Evolutionary conservation across 78 protist species (phyloP).

Genomic region (Isochrysis galbana): DNA sequence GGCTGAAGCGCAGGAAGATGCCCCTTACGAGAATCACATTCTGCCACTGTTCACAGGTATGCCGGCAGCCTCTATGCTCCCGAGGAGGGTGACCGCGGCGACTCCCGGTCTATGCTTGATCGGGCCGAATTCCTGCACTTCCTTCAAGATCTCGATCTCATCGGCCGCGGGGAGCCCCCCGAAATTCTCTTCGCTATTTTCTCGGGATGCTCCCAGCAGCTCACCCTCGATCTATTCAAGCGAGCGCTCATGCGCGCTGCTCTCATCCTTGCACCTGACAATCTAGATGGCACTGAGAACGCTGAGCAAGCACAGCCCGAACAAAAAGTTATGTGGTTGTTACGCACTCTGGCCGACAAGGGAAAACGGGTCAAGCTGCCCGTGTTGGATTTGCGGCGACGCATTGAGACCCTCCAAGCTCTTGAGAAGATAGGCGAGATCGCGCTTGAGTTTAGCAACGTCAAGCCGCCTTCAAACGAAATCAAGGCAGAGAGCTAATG

Average conservation of each 20-base stretch:
- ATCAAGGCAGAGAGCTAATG: no score
- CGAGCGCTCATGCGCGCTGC: neutral
- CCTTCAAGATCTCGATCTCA: neutral
- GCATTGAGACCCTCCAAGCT: no score
- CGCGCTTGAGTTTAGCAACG: no score
- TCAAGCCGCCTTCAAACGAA: no score
- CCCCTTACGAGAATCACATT: no score
- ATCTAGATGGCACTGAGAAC: neutral
- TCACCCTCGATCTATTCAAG: neutral
- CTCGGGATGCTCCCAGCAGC: neutral
- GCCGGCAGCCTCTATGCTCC: neutral
- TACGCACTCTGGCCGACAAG: neutral
- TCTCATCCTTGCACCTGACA: neutral
- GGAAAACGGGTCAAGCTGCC: neutral
- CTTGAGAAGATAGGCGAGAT: no score
- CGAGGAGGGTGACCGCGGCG: neutral
- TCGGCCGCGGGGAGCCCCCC: neutral
- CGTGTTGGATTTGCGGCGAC: neutral
- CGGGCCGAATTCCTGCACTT: neutral
- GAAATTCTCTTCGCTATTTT: neutral
- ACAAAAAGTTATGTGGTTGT: neutral
- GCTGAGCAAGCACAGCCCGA: neutral
- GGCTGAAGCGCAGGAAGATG: no score
- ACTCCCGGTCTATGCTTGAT: neutral
- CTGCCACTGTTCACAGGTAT: no score